Evolutionary conservation across 345 rosid genomes (phyloP).

Genomic region (Litchi chinensis): DNA sequence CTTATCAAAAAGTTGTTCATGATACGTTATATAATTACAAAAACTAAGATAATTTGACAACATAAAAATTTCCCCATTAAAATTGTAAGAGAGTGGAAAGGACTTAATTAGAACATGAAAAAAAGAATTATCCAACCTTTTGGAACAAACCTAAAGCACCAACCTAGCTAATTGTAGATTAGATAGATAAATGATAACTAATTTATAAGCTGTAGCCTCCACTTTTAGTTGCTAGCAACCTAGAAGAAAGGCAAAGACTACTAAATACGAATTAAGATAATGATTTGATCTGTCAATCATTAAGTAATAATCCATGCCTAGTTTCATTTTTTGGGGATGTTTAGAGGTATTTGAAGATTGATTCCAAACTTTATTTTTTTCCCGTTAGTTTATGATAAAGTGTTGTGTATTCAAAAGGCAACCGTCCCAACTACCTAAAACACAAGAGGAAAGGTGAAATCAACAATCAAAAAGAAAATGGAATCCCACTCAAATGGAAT

Average conservation of each 20-base stretch:
- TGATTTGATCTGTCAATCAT: conserved; percentile 11
- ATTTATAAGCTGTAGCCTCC: background rate
- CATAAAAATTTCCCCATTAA: background rate
- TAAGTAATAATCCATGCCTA: conserved; percentile 2
- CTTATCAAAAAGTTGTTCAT: background rate
- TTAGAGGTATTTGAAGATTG: conserved; percentile 9
- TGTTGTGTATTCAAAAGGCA: background rate
- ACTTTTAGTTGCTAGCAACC: background rate
- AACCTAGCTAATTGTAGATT: background rate
- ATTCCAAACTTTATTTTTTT: conserved; percentile 21
- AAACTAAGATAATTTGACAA: background rate
- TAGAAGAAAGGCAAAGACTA: background rate
- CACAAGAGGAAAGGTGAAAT: conserved; percentile 21
- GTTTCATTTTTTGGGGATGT: background rate
- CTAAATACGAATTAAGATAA: background rate
- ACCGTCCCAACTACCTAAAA: conserved; percentile 20
- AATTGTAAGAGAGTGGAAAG: background rate
- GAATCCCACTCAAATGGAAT: conserved; percentile 29
- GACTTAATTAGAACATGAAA: background rate
- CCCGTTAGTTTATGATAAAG: conserved; percentile 8
- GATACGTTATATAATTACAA: background rate
- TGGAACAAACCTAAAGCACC: background rate
- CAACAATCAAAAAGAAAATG: conserved; percentile 20
- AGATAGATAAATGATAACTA: background rate
- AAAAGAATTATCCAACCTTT: no score